Evolutionary conservation across 805 yeast species (phyloP).

Genomic region (Metschnikowia orientalis): DNA sequence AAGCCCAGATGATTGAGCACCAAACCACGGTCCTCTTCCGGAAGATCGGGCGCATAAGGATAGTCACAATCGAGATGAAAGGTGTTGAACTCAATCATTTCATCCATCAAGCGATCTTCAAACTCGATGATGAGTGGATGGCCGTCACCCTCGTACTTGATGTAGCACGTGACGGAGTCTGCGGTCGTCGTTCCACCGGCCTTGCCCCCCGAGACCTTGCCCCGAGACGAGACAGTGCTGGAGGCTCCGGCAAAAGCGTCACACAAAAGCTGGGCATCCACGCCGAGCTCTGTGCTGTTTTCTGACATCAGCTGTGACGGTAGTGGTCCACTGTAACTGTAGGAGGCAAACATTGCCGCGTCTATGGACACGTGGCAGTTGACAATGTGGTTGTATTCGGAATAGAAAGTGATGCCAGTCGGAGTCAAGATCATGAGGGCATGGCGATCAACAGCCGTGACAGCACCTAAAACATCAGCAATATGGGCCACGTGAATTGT

Average conservation of each 20-base stretch:
- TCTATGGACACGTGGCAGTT: slow-evolving; percentile 35
- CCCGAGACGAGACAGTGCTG: slow-evolving; percentile 15
- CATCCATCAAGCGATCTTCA: slow-evolving; percentile 38
- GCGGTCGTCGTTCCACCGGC: slow-evolving; percentile 2
- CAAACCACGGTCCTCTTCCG: slow-evolving; percentile 10
- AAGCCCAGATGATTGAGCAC: slow-evolving; percentile 28
- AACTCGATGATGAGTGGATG: slow-evolving; percentile 37
- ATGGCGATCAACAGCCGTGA: slow-evolving; percentile 29
- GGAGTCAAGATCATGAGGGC: slow-evolving; percentile 33
- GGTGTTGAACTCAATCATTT: slow-evolving; percentile 39
- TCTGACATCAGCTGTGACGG: neutral
- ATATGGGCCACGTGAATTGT: slow-evolving; percentile 37
- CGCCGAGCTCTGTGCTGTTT: slow-evolving; percentile 23
- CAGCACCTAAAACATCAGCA: slow-evolving; percentile 32
- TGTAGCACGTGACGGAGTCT: slow-evolving; percentile 30
- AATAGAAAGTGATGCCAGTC: slow-evolving; percentile 30
- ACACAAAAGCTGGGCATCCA: slow-evolving; percentile 33
- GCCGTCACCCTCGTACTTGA: slow-evolving; percentile 38
- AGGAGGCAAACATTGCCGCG: slow-evolving; percentile 32
- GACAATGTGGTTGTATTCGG: slow-evolving; percentile 35
- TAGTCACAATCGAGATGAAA: slow-evolving; percentile 29
- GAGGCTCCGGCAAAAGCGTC: slow-evolving; percentile 34
- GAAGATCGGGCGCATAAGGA: slow-evolving; percentile 16
- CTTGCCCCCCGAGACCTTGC: slow-evolving; percentile 3
- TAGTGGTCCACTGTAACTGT: slow-evolving; percentile 18